phyloP scores from a whole-genome alignment of 441 rosid genomes.

The Geranium incanum region DNA sequence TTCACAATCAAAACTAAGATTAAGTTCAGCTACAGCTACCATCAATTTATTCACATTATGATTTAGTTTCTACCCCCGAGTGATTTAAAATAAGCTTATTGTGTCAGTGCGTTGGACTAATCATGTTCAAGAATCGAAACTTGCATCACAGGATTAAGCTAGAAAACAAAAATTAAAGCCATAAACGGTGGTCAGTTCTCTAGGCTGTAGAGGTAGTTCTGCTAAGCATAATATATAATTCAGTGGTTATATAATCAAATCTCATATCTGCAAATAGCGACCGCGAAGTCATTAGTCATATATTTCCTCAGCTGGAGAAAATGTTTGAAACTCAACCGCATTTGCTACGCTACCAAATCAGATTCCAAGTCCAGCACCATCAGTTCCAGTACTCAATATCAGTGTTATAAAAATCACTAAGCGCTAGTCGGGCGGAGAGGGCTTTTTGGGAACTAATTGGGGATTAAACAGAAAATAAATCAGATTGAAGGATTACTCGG shows the following conservation, averaged over 20 bases:
- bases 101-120: not conserved
- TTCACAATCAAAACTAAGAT: not conserved
- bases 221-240: not conserved
- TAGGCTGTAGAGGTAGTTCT: not conserved
- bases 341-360: too few species aligned
- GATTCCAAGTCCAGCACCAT: not conserved
- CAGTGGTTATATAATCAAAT: not conserved
- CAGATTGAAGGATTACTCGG: too few species aligned
- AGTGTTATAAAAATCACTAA: not conserved
- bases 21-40: not conserved
- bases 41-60: not conserved
- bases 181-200: not conserved
- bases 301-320: not conserved
- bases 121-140: not conserved
- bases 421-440: not conserved
- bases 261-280: not conserved
- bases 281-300: not conserved
- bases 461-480: not conserved
- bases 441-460: not conserved
- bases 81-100: not conserved
- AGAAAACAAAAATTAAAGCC: not conserved
- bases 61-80: not conserved
- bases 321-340: not conserved
- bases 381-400: not conserved
- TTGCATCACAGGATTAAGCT: not conserved